Conservation (phyloP, 257 asterid species). For the Lavandula angustifolia region DNA sequence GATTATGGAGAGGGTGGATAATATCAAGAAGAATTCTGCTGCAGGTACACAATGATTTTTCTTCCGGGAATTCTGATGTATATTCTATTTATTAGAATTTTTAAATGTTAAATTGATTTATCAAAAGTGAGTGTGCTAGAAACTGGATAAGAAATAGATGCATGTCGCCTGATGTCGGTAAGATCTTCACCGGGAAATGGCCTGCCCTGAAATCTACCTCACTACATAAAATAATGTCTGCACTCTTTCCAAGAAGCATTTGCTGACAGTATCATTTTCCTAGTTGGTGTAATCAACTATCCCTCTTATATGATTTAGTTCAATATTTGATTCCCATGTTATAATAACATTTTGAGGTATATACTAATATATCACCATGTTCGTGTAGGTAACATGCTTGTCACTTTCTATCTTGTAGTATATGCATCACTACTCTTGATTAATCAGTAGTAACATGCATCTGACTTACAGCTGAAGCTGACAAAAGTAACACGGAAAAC, state of each 20-base stretch:
- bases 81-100: not conserved
- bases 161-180: not conserved
- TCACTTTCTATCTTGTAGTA: constrained; percentile 6
- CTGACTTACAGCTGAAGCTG: constrained; percentile 67
- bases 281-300: not conserved
- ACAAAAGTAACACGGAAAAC: constrained; percentile 51
- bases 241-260: constrained; percentile 3
- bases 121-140: not conserved
- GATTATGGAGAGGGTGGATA: constrained; percentile 63
- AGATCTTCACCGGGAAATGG: too few species aligned
- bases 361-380: too few species aligned
- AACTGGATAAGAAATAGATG: not conserved
- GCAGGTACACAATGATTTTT: constrained; percentile 58
- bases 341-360: not conserved
- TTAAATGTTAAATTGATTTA: constrained; percentile 17
- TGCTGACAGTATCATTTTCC: not conserved
- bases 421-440: constrained; percentile 20
- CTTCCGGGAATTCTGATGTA: not conserved
- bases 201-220: constrained; percentile 5
- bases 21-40: constrained; percentile 55
- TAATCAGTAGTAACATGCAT: constrained; percentile 30
- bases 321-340: constrained; percentile 16
- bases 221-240: constrained; percentile 9
- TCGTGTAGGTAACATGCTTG: not conserved
- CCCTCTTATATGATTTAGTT: constrained; percentile 15